Conservation (phyloP, 139 green algal genomes). For the Tetraselmis striata region DNA sequence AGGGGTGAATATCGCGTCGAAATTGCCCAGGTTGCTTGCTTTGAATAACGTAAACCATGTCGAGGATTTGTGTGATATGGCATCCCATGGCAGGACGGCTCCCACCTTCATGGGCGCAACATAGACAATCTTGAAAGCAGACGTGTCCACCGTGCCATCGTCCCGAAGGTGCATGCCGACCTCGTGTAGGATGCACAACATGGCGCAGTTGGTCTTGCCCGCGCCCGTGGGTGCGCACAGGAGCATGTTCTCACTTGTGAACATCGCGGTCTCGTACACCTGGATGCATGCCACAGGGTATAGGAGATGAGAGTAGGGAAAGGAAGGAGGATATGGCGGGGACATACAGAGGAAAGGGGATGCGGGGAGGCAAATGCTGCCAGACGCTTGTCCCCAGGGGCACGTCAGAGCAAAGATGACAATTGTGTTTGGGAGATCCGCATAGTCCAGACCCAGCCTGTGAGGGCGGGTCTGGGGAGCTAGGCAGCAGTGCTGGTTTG, state of each 20-base stretch:
- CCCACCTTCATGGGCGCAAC: conserved; percentile 94
- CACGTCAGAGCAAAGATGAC: neutral
- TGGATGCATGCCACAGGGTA: no score
- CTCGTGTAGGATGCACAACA: conserved; percentile 94
- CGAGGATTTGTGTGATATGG: no score
- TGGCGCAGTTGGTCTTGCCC: conserved; percentile 98
- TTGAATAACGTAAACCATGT: no score
- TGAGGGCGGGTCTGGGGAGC: neutral
- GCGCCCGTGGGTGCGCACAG: conserved; percentile 81
- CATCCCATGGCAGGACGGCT: neutral
- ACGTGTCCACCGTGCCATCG: conserved; percentile 80
- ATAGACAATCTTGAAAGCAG: conserved; percentile 93
- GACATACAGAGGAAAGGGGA: neutral
- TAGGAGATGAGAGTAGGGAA: no score
- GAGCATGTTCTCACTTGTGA: conserved; percentile 90
- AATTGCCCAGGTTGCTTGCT: no score
- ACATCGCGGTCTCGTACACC: conserved; percentile 75
- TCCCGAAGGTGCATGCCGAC: conserved; percentile 64
- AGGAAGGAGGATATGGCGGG: no score
- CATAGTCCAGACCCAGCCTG: neutral
- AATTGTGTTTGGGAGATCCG: neutral
- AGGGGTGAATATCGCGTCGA: no score
- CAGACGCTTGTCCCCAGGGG: no score
- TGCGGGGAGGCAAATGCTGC: no score
- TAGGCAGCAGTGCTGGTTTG: neutral